phyloP scores from a whole-genome alignment of 495 filamentous ascomycete genomes.

The Hapsidospora chrysogenum region DNA sequence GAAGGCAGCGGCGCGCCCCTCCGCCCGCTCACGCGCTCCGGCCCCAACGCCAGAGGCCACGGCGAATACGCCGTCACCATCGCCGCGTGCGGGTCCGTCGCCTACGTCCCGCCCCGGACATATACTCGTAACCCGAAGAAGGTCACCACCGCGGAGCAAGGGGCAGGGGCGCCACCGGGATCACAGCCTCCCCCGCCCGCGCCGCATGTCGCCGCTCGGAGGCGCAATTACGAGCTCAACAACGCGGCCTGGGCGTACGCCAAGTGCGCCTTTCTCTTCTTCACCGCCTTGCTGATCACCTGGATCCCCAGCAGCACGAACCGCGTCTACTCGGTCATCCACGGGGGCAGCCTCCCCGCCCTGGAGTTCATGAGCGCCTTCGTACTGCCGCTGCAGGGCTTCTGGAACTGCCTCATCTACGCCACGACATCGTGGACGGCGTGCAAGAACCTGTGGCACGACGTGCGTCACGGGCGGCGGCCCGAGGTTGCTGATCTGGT shows the following conservation, averaged over 20 bases:
- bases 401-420: slow-evolving; percentile 79
- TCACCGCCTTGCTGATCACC: slow-evolving; percentile 61
- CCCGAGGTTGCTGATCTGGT: slow-evolving; percentile 7
- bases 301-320: slow-evolving; percentile 79
- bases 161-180: too few relatives aligned
- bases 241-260: slow-evolving; percentile 61
- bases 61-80: slow-evolving; percentile 18
- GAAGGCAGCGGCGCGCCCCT: slow-evolving; percentile 7
- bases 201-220: slow-evolving; percentile 6
- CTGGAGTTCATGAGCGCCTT: slow-evolving; percentile 56
- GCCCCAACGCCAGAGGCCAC: slow-evolving; percentile 6
- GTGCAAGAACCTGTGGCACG: slow-evolving; percentile 18
- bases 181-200: not conserved
- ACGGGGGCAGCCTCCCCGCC: slow-evolving; percentile 33
- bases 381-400: slow-evolving; percentile 71
- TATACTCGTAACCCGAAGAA: not conserved
- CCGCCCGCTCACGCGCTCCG: slow-evolving; percentile 1
- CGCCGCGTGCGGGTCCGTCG: not conserved
- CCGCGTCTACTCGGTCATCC: slow-evolving; percentile 50
- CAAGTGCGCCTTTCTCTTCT: slow-evolving; percentile 77
- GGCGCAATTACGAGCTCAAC: slow-evolving; percentile 18
- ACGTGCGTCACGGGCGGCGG: slow-evolving; percentile 5
- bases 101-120: not conserved
- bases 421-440: slow-evolving; percentile 41
- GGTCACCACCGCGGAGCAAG: not conserved